These are phyloP conservation scores for Boletus hoseneyae DNA, from an alignment of 1,284 basidiomycete species.

Conservation along the genomic window DNA sequence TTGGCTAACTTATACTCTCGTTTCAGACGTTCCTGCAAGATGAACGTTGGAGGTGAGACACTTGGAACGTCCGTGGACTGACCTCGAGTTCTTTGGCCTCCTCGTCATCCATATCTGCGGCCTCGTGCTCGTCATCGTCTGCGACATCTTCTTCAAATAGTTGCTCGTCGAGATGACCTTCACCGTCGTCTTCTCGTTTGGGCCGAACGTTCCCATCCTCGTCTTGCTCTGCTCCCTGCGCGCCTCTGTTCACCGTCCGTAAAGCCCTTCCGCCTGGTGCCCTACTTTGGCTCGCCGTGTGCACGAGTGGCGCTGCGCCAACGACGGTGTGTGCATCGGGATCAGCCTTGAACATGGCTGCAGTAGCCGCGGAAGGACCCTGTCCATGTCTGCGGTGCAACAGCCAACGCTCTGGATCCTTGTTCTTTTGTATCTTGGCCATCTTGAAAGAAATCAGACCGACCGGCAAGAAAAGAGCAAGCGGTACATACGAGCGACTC, in stretches of 20 bases:
- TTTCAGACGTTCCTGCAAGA: conserved; percentile 73
- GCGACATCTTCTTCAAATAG: conserved; percentile 82
- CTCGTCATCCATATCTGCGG: conserved; percentile 73
- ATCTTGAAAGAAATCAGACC: conserved; percentile 34
- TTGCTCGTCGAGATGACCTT: conserved; percentile 78
- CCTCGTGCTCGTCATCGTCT: conserved; percentile 81
- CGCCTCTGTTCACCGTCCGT: conserved; percentile 58
- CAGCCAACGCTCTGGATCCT: conserved; percentile 68
- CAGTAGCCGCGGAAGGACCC: conserved; percentile 53
- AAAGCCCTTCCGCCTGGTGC: conserved; percentile 63
- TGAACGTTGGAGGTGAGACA: neutral
- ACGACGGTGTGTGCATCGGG: conserved; percentile 42
- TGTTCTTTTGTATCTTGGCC: conserved; percentile 58
- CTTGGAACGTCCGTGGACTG: conserved; percentile 15
- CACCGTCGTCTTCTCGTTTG: conserved; percentile 59
- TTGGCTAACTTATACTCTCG: conserved; percentile 78
- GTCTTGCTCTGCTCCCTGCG: conserved; percentile 72
- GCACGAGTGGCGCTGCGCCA: conserved; percentile 46
- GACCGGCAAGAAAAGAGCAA: conserved; percentile 20
- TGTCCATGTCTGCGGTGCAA: conserved; percentile 58
- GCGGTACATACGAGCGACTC: conserved; percentile 61
- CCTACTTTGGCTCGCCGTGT: conserved; percentile 49
- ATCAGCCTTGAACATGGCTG: conserved; percentile 64
- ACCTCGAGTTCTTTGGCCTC: conserved; percentile 86
- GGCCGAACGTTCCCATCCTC: conserved; percentile 43